Conservation (phyloP, 1,139 yeast genomes). For the Candida tunisiensis region DNA sequence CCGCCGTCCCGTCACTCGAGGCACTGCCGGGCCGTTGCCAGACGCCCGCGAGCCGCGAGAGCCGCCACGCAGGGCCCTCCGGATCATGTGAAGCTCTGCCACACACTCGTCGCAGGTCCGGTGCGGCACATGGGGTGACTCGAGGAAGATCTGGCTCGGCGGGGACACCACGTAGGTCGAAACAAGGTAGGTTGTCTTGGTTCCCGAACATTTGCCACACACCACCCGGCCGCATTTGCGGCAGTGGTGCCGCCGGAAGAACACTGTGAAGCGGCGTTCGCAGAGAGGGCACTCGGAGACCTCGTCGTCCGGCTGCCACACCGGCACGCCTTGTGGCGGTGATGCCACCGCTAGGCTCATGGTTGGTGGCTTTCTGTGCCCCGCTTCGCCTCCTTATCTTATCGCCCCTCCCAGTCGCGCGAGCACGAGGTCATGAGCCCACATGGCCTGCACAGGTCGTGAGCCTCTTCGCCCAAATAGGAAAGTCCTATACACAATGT, state of each 20-base stretch:
- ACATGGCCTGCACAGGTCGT: too few relatives aligned
- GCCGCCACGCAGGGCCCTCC: constrained; percentile 21
- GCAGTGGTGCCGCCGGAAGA: constrained; percentile 83
- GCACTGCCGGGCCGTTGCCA: constrained; percentile 1
- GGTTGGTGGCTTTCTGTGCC: background rate
- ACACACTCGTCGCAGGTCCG: constrained; percentile 63
- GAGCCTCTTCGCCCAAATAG: too few relatives aligned
- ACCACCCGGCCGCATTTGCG: constrained; percentile 64
- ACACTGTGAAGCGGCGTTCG: constrained; percentile 36
- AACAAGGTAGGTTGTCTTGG: constrained; percentile 28
- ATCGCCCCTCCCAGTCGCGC: too few relatives aligned
- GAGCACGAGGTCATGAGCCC: too few relatives aligned
- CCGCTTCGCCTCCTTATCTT: too few relatives aligned
- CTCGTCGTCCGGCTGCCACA: constrained; percentile 70
- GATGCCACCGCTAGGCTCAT: background rate
- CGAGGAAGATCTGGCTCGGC: constrained; percentile 29
- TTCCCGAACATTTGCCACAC: constrained; percentile 48
- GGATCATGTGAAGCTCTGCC: constrained; percentile 41
- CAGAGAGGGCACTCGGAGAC: constrained; percentile 51
- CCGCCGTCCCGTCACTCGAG: constrained; percentile 1
- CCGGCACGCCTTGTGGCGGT: constrained; percentile 20
- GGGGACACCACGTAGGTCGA: constrained; percentile 32
- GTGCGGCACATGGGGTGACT: constrained; percentile 32
- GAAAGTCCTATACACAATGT: background rate
- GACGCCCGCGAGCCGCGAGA: constrained; percentile 1